These are phyloP conservation scores for Sarocladium kiliense DNA, from an alignment of 2,329 filamentous ascomycete species.

Conservation along the genomic window DNA sequence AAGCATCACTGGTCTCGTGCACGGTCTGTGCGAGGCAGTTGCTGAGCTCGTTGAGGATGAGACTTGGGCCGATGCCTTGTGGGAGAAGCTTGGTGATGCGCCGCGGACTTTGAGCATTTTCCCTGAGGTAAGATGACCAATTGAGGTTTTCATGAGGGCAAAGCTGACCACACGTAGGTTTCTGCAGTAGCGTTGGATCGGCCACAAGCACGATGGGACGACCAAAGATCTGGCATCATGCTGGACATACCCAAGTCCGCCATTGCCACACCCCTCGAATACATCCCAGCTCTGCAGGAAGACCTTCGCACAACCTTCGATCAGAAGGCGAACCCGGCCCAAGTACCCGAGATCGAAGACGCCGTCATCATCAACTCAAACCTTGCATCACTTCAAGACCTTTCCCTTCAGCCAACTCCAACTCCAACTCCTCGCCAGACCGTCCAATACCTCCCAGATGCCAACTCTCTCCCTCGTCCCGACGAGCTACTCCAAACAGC, in stretches of 20 bases:
- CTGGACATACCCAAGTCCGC: not conserved
- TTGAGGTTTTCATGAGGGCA: too few species aligned
- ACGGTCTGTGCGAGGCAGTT: slow-evolving; percentile 1
- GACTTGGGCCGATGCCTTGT: not conserved
- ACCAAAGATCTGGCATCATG: not conserved
- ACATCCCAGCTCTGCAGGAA: not conserved
- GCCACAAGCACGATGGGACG: not conserved
- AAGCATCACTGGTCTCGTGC: not conserved
- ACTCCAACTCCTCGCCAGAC: not conserved
- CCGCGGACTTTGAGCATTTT: not conserved
- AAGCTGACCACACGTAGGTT: too few species aligned
- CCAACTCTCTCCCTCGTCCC: slow-evolving; percentile 36
- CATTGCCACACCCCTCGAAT: slow-evolving; percentile 5
- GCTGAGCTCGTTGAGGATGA: slow-evolving; percentile 1
- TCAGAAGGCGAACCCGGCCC: not conserved
- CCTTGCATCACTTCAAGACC: not conserved
- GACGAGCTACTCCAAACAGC: slow-evolving; percentile 41
- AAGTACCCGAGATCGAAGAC: not conserved
- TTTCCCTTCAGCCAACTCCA: not conserved
- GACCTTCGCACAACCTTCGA: not conserved
- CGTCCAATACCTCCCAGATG: slow-evolving; percentile 32
- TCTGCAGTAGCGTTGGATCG: not conserved
- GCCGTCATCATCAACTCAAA: not conserved
- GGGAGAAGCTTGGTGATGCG: not conserved
- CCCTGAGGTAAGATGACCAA: not conserved